Evolutionary conservation across 345 rosid species (phyloP), one percentile per base, ranked within the genome.

Genomic region (Balakata baccata): DNA sequence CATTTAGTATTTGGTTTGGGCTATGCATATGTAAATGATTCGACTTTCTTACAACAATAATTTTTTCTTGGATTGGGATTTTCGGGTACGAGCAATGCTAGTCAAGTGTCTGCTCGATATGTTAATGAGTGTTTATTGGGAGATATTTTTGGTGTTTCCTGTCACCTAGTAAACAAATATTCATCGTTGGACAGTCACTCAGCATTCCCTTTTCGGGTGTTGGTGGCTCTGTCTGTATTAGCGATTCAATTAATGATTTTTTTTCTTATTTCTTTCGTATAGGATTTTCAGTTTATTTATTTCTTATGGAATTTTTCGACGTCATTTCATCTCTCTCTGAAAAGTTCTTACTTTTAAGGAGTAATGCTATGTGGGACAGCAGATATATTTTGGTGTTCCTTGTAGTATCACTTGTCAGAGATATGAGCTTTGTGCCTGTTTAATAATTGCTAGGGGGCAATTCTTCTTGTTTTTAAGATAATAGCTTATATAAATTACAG

Each of bases 281-380:
- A 23, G n/a, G 18, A 16, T 53, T 53, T 57, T 58, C 23, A 11
- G 9, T 58, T 22, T 58, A 14, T 37, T 59, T 70, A 11, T 23
- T 59, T 10, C 13, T n/a, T 16, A 43, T 23, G 20, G 12, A 50
- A 10, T 29, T 3, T 72, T 49, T 50, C 37, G 37, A 49, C 34
- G 47, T 47, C 56, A 23, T 59, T 71, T 59, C 25, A 11, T 13
- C 54, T 49, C 53, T 22, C 43, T 69, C n/a, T 72, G 22, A 49
- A 13, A 49, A 16, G 18, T 29, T 46, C n/a, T 5, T 50, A 11
- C 51, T 29, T 12, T 17, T 41, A 45, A 38, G 43, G 20, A 18
- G 17, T 45, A 20, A 16, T 43, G 65, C 47, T 34, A 61, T 37
- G 43, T 45, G 60, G 60, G 11, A 61, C 65, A 14, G 65, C 41